Evolutionary conservation across 2,329 filamentous ascomycete genomes (phyloP), one percentile per base, ranked within the genome.

Genomic region (Trichophyton verrucosum): DNA sequence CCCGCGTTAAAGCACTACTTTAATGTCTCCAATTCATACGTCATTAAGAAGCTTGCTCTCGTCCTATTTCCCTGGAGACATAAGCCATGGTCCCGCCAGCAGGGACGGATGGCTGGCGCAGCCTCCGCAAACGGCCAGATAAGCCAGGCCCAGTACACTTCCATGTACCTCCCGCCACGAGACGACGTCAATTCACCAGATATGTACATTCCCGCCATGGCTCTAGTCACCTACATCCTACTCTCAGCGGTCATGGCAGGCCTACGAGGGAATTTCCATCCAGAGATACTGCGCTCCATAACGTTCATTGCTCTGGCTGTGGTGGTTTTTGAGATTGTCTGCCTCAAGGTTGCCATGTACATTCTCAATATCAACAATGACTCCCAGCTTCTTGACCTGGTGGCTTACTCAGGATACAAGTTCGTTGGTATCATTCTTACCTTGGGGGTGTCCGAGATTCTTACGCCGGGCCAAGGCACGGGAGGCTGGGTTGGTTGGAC

Each of bases 121-220:
- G 65, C 72, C 2, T 71, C 72, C 3, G 73, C 74, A 3, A 81
- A 86, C 61, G 85, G 86, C 20, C 83, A 85, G 61, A 84, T 82
- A 70, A 82, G 86, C 58, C 83, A 78, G 73, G 72, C 77, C 69
- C 73, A 77, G 66, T 78, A 78, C 65, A 76, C 73, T 33, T 78
- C 76, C 61, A 77, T 75, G 71, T 99, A 94, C 75, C 82, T 96
- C 6, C 90, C 94, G 3, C 94, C 94, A 1, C 83, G 94, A 65
- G 92, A 99, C 74, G 94, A 99, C 71, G 81, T 97, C 74, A 99
- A 99, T 76, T 95, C 90, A 66, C 94, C 95, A 15, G 94, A 99
- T 76, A 97, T 99, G 91, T 99, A 99, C 77, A 99, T 99, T 68
- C 91, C 91, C 62, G 87, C 95, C 70, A 99, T 99, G 94, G 92